Conservation (phyloP, 2,329 filamentous ascomycete genomes). For the Claviceps sp. region DNA sequence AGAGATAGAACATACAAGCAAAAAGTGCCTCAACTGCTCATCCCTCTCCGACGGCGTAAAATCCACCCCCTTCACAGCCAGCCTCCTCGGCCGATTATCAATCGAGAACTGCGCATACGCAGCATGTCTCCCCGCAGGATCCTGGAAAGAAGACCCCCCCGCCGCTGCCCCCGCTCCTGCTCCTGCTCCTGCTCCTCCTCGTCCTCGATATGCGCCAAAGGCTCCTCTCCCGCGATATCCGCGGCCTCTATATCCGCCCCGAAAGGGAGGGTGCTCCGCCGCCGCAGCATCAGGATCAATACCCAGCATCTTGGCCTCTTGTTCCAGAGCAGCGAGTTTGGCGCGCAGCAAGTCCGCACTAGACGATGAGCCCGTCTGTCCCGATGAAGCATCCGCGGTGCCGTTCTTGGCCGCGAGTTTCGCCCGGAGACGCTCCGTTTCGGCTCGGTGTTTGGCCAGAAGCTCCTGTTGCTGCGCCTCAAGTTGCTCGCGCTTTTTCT, state of each 20-base stretch:
- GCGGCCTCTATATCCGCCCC: slow-evolving; percentile 27
- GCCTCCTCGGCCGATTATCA: slow-evolving; percentile 60
- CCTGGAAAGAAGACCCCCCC: slow-evolving; percentile 23
- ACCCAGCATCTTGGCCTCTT: slow-evolving; percentile 56
- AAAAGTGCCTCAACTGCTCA: slow-evolving; percentile 56
- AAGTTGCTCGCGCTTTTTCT: slow-evolving; percentile 47
- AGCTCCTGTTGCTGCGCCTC: slow-evolving; percentile 50
- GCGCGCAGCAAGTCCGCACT: slow-evolving; percentile 55
- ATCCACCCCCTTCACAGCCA: slow-evolving; percentile 51
- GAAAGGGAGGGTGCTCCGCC: slow-evolving; percentile 17
- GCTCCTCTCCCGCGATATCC: slow-evolving; percentile 18
- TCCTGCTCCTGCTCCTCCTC: too few relatives aligned
- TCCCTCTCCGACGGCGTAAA: slow-evolving; percentile 50
- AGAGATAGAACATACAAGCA: slow-evolving; percentile 39
- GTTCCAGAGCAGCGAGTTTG: slow-evolving; percentile 58
- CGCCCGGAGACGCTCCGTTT: slow-evolving; percentile 51
- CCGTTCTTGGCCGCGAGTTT: slow-evolving; percentile 27
- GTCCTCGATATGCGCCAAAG: slow-evolving; percentile 7
- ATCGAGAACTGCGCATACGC: slow-evolving; percentile 52
- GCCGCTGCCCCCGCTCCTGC: slow-evolving; percentile 10
- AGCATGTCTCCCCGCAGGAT: slow-evolving; percentile 33
- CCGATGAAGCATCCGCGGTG: slow-evolving; percentile 11
- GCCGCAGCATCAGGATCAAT: slow-evolving; percentile 46
- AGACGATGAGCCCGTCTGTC: slow-evolving; percentile 20
- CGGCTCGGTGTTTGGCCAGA: slow-evolving; percentile 48